A percentile compares a stretch with the other conserved stretches of the same genome.
Evolutionary conservation across 306 rosid species (phyloP).

Genomic region (Malus sieversii): DNA sequence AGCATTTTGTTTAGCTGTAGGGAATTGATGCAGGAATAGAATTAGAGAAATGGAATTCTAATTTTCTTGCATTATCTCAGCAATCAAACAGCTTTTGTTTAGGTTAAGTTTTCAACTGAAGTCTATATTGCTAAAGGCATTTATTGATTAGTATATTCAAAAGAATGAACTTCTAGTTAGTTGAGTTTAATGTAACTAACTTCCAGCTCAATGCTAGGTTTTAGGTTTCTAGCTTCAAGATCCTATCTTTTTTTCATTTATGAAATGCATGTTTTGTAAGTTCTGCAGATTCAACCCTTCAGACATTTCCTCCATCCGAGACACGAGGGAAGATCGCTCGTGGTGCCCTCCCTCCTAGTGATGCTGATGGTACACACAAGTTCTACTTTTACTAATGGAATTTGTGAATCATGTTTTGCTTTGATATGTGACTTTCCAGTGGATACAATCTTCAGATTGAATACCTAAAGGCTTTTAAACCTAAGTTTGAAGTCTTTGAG

Average conservation of each 20-base stretch:
- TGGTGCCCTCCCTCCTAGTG: slow-evolving; percentile 73
- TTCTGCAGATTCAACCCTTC: slow-evolving; percentile 69
- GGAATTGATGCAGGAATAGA: background rate
- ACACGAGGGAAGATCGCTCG: slow-evolving; percentile 74
- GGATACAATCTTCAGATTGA: background rate
- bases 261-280: background rate
- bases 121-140: background rate
- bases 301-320: slow-evolving; percentile 87
- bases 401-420: background rate
- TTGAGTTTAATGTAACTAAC: background rate
- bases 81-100: background rate
- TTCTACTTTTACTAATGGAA: background rate
- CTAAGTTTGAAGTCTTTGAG: background rate
- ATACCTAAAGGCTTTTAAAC: background rate
- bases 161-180: background rate
- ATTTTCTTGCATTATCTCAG: background rate
- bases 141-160: background rate
- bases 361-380: slow-evolving; percentile 61
- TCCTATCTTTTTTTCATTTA: background rate
- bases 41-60: background rate
- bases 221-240: background rate
- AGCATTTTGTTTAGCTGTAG: background rate
- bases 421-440: background rate
- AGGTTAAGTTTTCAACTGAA: background rate
- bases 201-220: background rate